Conservation (phyloP, 2,329 filamentous ascomycete genomes). For the Colletotrichum sp. region DNA sequence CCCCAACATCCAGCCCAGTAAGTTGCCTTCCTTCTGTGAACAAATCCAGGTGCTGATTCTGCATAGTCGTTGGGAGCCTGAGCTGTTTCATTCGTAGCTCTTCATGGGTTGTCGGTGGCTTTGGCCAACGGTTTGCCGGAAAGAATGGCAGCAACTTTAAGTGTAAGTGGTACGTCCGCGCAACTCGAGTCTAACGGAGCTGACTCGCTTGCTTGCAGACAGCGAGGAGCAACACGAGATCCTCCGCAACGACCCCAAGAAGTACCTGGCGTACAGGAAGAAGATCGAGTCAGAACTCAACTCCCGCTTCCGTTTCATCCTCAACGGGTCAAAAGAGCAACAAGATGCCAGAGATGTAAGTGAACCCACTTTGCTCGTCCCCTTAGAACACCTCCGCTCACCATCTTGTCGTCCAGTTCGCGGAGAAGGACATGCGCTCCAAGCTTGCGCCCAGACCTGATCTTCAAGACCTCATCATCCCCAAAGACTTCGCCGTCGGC, state of each 20-base stretch:
- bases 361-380: background rate
- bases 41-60: background rate
- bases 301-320: slow-evolving; percentile 56
- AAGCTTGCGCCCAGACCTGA: slow-evolving; percentile 45
- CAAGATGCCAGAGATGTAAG: slow-evolving; percentile 32
- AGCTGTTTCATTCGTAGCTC: slow-evolving; percentile 39
- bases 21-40: background rate
- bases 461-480: slow-evolving; percentile 48
- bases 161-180: slow-evolving; percentile 30
- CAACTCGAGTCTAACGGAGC: background rate
- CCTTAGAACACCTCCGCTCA: background rate
- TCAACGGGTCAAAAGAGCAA: slow-evolving; percentile 52
- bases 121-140: slow-evolving; percentile 50
- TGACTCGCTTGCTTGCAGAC: background rate
- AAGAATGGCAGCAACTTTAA: slow-evolving; percentile 51
- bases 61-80: slow-evolving; percentile 2
- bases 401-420: background rate
- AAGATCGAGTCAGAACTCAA: slow-evolving; percentile 54
- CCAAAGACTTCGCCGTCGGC: slow-evolving; percentile 29
- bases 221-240: slow-evolving; percentile 49
- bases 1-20: slow-evolving; percentile 27
- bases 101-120: slow-evolving; percentile 53
- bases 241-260: slow-evolving; percentile 56
- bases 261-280: slow-evolving; percentile 57
- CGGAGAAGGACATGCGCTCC: slow-evolving; percentile 40